These are phyloP conservation scores for Tulasnella sp. DNA, from an alignment of 768 basidiomycete genomes.

Conservation along the genomic window DNA sequence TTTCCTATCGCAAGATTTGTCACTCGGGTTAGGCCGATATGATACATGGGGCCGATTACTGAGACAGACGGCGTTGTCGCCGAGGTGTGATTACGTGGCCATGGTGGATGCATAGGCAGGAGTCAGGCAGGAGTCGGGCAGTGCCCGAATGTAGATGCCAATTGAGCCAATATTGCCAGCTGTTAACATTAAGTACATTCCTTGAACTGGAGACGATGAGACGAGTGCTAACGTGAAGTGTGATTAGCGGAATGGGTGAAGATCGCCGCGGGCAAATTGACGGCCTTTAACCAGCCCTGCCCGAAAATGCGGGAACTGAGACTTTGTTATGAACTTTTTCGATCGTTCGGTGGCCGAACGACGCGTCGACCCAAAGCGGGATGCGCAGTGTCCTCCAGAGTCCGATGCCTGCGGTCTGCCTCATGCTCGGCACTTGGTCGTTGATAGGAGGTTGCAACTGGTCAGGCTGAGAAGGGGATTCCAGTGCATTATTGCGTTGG, in stretches of 20 bases:
- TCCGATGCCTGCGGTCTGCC: too few species aligned
- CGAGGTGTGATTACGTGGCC: neutral
- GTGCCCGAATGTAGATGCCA: neutral
- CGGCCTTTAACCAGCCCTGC: neutral
- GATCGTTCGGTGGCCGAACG: neutral
- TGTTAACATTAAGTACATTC: neutral
- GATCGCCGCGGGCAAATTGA: neutral
- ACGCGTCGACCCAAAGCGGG: neutral
- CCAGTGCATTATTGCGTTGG: neutral
- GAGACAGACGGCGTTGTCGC: neutral
- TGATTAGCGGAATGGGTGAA: neutral
- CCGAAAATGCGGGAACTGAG: neutral
- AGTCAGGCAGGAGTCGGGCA: neutral
- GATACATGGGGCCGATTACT: too few species aligned
- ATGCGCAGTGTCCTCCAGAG: neutral
- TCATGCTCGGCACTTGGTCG: neutral
- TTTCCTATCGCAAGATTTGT: too few species aligned
- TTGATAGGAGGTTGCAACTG: neutral
- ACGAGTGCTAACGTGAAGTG: neutral
- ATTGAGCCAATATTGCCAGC: neutral
- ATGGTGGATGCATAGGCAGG: too few species aligned
- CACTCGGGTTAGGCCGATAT: too few species aligned
- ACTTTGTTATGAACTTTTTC: neutral
- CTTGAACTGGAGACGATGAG: neutral
- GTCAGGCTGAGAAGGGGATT: neutral